Evolutionary conservation across 441 rosid genomes (phyloP).

Genomic region (Melastoma candidum): DNA sequence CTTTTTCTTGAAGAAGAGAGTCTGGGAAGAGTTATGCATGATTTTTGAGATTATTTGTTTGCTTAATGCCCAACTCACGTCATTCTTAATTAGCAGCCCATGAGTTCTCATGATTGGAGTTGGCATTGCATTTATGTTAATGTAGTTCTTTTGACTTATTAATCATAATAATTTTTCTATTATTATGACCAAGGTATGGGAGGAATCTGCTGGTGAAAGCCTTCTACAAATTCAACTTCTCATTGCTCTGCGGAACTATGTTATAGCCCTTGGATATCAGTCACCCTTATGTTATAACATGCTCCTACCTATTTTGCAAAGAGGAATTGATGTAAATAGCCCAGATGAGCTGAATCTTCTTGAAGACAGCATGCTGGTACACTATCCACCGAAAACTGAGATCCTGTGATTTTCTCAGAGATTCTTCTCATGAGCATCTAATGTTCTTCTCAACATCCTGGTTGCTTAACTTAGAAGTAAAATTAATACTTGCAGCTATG

Average conservation of each 20-base stretch:
- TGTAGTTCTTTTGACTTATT: background rate
- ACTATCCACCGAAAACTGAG: slow-evolving; percentile 14
- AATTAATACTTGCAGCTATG: slow-evolving; percentile 61
- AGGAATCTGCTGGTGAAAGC: slow-evolving; percentile 94
- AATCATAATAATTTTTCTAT: slow-evolving; percentile 2
- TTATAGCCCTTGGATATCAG: slow-evolving; percentile 81
- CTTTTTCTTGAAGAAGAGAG: too few species aligned
- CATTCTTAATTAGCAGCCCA: too few species aligned
- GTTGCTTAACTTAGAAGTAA: slow-evolving; percentile 12
- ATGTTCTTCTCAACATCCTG: slow-evolving; percentile 11
- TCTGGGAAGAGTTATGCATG: too few species aligned
- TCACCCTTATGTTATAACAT: slow-evolving; percentile 71
- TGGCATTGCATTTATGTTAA: too few species aligned
- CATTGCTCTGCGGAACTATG: slow-evolving; percentile 85
- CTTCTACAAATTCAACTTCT: slow-evolving; percentile 98
- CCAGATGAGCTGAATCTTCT: slow-evolving; percentile 96
- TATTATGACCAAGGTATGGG: slow-evolving; percentile 62
- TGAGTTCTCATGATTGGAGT: too few species aligned
- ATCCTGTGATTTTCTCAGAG: too few species aligned
- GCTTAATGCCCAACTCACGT: too few species aligned
- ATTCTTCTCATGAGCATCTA: background rate
- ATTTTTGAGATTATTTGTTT: too few species aligned
- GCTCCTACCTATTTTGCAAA: slow-evolving; percentile 78
- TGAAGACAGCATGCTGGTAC: slow-evolving; percentile 92
- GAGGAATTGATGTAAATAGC: slow-evolving; percentile 74